A percentile compares a stretch with the other conserved stretches of the same genome.
These are phyloP conservation scores for Penicillium sp. DNA, from an alignment of 2,329 filamentous ascomycete genomes.

Conservation along the genomic window DNA sequence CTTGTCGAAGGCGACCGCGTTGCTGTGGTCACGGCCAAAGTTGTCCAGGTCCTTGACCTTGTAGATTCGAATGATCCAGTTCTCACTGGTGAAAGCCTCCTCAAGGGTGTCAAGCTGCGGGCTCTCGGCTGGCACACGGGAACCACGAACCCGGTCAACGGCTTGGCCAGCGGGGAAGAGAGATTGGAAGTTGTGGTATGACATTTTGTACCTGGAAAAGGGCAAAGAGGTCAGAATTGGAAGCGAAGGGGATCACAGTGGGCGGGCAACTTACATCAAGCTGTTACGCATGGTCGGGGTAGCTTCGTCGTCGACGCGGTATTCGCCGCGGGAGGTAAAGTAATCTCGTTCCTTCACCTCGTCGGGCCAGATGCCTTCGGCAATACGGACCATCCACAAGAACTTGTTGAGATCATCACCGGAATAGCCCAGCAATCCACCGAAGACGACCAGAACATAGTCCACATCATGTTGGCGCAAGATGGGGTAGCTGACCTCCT, in stretches of 20 bases:
- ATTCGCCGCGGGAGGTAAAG: constrained; percentile 90
- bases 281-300: constrained; percentile 98
- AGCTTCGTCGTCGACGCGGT: constrained; percentile 86
- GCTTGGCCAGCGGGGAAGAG: constrained; percentile 91
- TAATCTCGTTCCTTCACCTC: constrained; percentile 96
- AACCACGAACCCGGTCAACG: constrained; percentile 78
- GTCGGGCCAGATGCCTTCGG: constrained; percentile 99
- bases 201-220: constrained; percentile 91
- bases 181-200: constrained; percentile 92
- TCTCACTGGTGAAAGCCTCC: constrained; percentile 97
- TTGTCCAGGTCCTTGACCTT: constrained; percentile 99
- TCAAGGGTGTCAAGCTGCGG: constrained; percentile 84
- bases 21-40: constrained; percentile 78
- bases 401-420: constrained; percentile 99
- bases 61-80: constrained; percentile 99
- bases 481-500: constrained; percentile 98
- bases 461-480: constrained; percentile 98
- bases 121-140: constrained; percentile 71
- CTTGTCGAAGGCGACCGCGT: constrained; percentile 49
- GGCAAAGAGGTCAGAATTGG: background rate
- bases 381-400: constrained; percentile 99
- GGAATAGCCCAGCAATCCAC: constrained; percentile 90
- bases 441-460: constrained; percentile 96
- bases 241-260: background rate
- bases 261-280: constrained; percentile 68